Base-by-base conservation (phyloP, 257 asterid genomes). In the Gentiana straminea region DNA sequence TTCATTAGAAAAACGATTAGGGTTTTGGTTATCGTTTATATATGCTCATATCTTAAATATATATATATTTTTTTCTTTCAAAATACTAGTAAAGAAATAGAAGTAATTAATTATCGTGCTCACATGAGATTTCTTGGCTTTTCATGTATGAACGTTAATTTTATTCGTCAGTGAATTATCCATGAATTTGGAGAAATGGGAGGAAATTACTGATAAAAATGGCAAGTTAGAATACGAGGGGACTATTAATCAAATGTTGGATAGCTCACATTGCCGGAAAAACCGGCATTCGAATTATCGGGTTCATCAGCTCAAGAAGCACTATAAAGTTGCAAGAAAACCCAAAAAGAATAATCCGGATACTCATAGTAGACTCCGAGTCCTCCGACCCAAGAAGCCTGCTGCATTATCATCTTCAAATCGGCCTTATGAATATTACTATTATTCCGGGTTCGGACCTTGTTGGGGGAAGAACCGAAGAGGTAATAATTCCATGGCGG, bases 361-460 rank as follows among this genome's bases (percentile, higher is more conserved):
- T 55, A 52, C 52, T 0, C 51, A 52, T 3, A 68, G 73, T 4
- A 68, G 77, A 2, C 73, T 73, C 2, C 33, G 80, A 24, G 24
- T 24, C 6, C 72, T 24, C 6, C 72, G 77, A 0, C 49, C 60
- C 8, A 79, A 64, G 61, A 86, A 68, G 63, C 50, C 69, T 1
- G 2, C 3, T 41, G 51, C 62, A 10, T 41, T 78, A 1, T 57
- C 79, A 1, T 55, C 66, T 0, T 51, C 82, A 0, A 64, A 78
- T 0, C 68, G 75, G 46, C 81, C 87, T 0, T 48, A 79, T 32
- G 86, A 79, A 33, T 83, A 71, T 50, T 83, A 78, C 52, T 86
- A 89, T 61, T 89, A 89, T 56, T 74, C 94, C 0, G 94, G 94
- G 1, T 89, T 89, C 45, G 89, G 97, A 4, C 94, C 97, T 0